These are phyloP conservation scores for Picea glauca DNA, from an alignment of 75 land plant genomes.

Conservation along the genomic window DNA sequence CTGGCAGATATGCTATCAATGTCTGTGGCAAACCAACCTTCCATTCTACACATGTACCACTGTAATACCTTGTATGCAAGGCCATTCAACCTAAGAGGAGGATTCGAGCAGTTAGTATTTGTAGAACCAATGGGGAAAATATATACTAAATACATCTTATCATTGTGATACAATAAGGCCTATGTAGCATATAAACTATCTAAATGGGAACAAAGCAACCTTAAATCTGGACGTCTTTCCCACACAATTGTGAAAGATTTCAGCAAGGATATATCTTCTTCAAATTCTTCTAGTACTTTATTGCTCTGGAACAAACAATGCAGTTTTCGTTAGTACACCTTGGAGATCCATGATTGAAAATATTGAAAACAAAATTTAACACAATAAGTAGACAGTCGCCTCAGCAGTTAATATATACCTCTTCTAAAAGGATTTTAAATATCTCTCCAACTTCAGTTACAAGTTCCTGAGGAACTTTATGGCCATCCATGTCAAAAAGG, in stretches of 20 bases:
- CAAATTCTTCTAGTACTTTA: conserved; percentile 65
- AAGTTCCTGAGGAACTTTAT: conserved; percentile 64
- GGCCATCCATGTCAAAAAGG: conserved; percentile 78
- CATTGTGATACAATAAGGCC: background rate
- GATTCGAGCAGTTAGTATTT: background rate
- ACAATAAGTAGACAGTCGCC: background rate
- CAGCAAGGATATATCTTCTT: conserved; percentile 74
- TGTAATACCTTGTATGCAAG: conserved; percentile 81
- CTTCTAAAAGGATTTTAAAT: conserved; percentile 80
- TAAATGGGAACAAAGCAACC: conserved; percentile 29
- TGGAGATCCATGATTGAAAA: background rate
- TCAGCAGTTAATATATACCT: conserved; percentile 35
- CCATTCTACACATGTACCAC: conserved; percentile 98
- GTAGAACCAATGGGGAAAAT: background rate
- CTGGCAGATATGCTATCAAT: conserved; percentile 83
- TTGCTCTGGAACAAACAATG: conserved; percentile 52
- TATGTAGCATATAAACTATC: background rate
- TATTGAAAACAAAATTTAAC: background rate
- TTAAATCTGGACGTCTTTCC: conserved; percentile 78
- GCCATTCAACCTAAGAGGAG: conserved; percentile 63
- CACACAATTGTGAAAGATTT: conserved; percentile 79
- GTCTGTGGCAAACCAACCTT: conserved; percentile 99
- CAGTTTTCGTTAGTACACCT: background rate
- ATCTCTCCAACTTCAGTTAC: conserved; percentile 79
- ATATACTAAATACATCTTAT: background rate